These are phyloP conservation scores for Scenedesmus sp. DNA, from an alignment of 163 green algal genomes.

Conservation along the genomic window DNA sequence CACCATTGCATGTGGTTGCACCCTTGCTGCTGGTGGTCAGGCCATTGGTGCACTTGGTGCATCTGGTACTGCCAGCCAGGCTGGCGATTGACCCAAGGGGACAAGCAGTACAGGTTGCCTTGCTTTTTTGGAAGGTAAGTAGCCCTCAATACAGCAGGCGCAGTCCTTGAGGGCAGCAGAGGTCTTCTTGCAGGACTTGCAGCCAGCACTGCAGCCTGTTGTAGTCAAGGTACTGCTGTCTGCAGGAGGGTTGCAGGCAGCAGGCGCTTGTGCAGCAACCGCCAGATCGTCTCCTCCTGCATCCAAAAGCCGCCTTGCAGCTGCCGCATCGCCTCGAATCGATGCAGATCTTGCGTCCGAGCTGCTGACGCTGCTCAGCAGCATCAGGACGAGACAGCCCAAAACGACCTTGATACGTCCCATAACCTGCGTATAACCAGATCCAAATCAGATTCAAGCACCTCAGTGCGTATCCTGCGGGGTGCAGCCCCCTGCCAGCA, in stretches of 20 bases:
- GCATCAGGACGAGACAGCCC: neutral
- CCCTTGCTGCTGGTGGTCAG: neutral
- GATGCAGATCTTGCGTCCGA: neutral
- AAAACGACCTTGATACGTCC: too few relatives aligned
- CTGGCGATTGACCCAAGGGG: neutral
- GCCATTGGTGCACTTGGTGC: neutral
- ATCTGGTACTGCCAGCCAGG: neutral
- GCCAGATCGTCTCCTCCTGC: neutral
- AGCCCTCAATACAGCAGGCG: neutral
- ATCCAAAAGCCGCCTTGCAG: neutral
- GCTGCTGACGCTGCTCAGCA: neutral
- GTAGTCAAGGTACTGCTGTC: neutral
- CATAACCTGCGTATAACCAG: too few relatives aligned
- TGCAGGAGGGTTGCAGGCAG: neutral
- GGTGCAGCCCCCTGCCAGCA: too few relatives aligned
- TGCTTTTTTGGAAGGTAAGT: neutral
- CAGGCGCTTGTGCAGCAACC: neutral
- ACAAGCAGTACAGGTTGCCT: neutral
- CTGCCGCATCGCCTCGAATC: neutral
- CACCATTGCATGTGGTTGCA: neutral
- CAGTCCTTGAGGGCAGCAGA: neutral
- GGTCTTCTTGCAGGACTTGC: neutral
- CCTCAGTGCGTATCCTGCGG: too few relatives aligned
- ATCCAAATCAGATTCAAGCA: too few relatives aligned
- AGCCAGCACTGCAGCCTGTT: neutral